These are phyloP conservation scores for Penicillium turbatum DNA, from an alignment of 495 filamentous ascomycete genomes.

Conservation along the genomic window DNA sequence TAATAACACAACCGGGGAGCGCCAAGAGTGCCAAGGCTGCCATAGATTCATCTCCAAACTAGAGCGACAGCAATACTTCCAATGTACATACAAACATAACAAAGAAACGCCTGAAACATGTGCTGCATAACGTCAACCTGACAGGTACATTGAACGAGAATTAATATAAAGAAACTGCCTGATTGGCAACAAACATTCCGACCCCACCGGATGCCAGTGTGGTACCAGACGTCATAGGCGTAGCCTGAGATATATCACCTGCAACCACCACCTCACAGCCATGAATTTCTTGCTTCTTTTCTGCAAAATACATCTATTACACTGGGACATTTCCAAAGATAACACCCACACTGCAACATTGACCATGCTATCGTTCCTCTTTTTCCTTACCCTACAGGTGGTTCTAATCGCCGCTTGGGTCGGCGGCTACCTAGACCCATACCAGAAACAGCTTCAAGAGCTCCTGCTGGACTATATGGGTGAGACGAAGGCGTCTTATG, in stretches of 20 bases:
- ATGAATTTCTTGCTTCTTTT: neutral
- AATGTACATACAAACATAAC: neutral
- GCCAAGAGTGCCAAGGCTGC: too few species aligned
- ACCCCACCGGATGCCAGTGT: neutral
- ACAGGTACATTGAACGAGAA: neutral
- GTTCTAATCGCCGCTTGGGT: conserved; percentile 33
- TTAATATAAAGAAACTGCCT: neutral
- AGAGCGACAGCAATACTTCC: too few species aligned
- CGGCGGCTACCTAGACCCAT: conserved; percentile 29
- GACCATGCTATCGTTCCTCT: conserved; percentile 26
- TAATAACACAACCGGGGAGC: too few species aligned
- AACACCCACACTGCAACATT: neutral
- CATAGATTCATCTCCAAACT: too few species aligned
- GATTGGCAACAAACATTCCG: neutral
- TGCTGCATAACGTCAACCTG: neutral
- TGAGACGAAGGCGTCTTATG: conserved; percentile 46
- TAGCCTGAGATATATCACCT: neutral
- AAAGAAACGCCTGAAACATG: neutral
- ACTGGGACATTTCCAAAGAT: neutral
- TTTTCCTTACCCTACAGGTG: conserved; percentile 21
- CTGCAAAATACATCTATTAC: neutral
- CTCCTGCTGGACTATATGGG: conserved; percentile 48
- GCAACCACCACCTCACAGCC: too few species aligned
- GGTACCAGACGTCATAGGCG: conserved; percentile 4
- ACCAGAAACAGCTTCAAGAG: conserved; percentile 42